Percentiles rank a stretch among this genome's conserved stretches.
Conservation (phyloP, 352 stramenopile species). For the Pythium grandisporangium region DNA sequence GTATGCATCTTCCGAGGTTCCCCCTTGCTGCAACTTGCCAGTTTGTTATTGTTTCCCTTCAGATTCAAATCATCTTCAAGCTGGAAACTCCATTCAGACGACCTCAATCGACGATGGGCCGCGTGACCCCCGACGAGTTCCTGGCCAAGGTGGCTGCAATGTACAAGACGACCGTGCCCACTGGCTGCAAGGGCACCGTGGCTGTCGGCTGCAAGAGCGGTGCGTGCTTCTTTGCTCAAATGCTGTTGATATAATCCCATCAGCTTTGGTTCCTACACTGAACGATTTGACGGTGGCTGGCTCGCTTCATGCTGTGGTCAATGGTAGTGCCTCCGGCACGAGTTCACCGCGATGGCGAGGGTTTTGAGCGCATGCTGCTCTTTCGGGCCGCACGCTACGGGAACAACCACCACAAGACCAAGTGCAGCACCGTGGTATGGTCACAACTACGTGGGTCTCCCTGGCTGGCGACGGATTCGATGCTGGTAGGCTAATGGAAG, state of each 20-base stretch:
- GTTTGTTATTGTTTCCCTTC: too few species aligned
- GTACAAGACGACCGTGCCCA: slow-evolving; percentile 21
- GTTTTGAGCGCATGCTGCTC: slow-evolving; percentile 46
- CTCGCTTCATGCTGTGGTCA: too few species aligned
- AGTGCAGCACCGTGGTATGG: slow-evolving; percentile 75
- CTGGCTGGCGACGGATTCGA: too few species aligned
- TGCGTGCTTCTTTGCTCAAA: slow-evolving; percentile 8
- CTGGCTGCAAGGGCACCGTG: slow-evolving; percentile 37
- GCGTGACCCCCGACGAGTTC: slow-evolving; percentile 55
- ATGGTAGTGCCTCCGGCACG: slow-evolving; percentile 22
- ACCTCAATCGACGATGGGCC: slow-evolving; percentile 44
- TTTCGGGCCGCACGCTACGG: slow-evolving; percentile 72
- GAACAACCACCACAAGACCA: slow-evolving; percentile 86
- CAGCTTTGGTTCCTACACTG: background rate
- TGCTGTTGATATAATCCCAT: background rate
- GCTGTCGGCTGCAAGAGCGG: slow-evolving; percentile 61
- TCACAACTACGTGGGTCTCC: slow-evolving; percentile 5
- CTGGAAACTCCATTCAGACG: too few species aligned
- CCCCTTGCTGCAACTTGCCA: too few species aligned
- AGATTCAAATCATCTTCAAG: too few species aligned
- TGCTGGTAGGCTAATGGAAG: too few species aligned
- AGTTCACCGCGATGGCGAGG: slow-evolving; percentile 10
- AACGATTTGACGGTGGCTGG: slow-evolving; percentile 29
- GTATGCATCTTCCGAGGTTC: too few species aligned
- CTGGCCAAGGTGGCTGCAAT: slow-evolving; percentile 47